A percentile compares a stretch with the other conserved stretches of the same genome.
phyloP scores from a whole-genome alignment of 345 rosid species.

The Cardamine resedifolia region DNA sequence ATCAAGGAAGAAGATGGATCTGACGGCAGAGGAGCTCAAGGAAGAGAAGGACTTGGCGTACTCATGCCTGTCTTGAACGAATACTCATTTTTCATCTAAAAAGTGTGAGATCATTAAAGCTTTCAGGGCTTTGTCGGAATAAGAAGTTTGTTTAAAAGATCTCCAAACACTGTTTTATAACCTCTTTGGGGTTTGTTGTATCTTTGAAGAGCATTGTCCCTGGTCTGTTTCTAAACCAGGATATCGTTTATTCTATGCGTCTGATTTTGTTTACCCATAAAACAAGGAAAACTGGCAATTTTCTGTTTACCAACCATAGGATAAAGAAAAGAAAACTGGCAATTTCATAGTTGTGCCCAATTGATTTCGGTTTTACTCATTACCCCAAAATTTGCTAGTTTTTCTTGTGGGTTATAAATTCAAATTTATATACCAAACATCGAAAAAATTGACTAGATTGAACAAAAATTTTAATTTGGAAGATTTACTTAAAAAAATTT shows the following conservation, averaged over 20 bases:
- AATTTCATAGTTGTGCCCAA: neutral
- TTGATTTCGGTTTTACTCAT: neutral
- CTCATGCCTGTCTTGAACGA: slow-evolving; percentile 76
- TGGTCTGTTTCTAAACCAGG: slow-evolving; percentile 29
- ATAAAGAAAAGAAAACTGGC: too few relatives aligned
- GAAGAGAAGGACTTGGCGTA: slow-evolving; percentile 98
- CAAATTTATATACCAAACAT: too few relatives aligned
- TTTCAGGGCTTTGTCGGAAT: slow-evolving; percentile 28
- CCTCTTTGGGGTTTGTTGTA: neutral
- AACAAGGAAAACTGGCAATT: neutral
- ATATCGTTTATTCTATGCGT: neutral
- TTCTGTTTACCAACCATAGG: too few relatives aligned
- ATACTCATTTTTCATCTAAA: neutral
- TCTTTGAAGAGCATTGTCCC: slow-evolving; percentile 2
- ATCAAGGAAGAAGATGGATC: slow-evolving; percentile 95
- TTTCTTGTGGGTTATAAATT: too few relatives aligned
- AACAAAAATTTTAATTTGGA: too few relatives aligned
- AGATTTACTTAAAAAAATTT: too few relatives aligned
- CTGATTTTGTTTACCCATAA: slow-evolving; percentile 12
- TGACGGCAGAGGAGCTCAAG: slow-evolving; percentile 75
- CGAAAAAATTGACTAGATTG: too few relatives aligned
- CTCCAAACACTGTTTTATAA: slow-evolving; percentile 12
- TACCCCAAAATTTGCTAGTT: neutral
- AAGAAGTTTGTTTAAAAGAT: slow-evolving; percentile 18
- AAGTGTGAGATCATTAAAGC: slow-evolving; percentile 29